Percentiles rank a stretch among this genome's conserved stretches.
These are phyloP conservation scores for Alternaria ventricosa DNA, from an alignment of 2,329 filamentous ascomycete genomes.

Conservation along the genomic window DNA sequence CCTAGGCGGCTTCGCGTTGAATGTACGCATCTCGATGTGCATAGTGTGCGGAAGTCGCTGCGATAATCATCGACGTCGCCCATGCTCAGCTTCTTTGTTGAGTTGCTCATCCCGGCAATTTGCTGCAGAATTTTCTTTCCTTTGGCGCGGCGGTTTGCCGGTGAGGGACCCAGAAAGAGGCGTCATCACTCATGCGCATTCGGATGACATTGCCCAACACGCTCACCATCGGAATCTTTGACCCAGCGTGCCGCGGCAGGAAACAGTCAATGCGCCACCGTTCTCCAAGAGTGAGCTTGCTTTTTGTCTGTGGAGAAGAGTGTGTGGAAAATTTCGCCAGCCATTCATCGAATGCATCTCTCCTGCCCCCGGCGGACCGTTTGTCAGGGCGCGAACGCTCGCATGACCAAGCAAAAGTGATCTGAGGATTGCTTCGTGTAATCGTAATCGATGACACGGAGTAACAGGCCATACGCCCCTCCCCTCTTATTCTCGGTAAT, in stretches of 20 bases:
- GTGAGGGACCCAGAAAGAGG: not conserved
- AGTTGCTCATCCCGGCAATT: constrained; percentile 4
- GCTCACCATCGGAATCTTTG: not conserved
- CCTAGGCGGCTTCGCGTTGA: not conserved
- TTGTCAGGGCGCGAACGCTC: constrained; percentile 14
- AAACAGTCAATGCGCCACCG: not conserved
- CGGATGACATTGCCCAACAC: constrained; percentile 11
- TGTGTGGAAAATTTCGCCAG: not conserved
- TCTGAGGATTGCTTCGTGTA: constrained; percentile 15
- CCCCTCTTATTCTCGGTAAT: constrained; percentile 4
- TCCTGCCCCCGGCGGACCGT: not conserved
- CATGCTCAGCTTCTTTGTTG: constrained; percentile 9
- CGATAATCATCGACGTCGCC: not conserved
- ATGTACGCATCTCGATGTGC: not conserved
- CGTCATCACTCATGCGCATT: constrained; percentile 11
- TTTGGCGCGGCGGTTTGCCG: constrained; percentile 15
- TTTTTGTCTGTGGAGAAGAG: not conserved
- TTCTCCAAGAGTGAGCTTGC: not conserved
- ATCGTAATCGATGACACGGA: constrained; percentile 16
- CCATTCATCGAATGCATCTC: not conserved
- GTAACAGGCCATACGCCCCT: constrained; percentile 1
- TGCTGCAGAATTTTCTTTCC: constrained; percentile 11
- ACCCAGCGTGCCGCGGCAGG: not conserved
- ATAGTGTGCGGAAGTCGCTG: not conserved
- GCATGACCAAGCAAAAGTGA: constrained; percentile 23